Percentiles rank a stretch among this genome's conserved stretches.
Evolutionary conservation across 192 early-diverging fungal species (phyloP).

Genomic region (Umbelopsis vinacea): DNA sequence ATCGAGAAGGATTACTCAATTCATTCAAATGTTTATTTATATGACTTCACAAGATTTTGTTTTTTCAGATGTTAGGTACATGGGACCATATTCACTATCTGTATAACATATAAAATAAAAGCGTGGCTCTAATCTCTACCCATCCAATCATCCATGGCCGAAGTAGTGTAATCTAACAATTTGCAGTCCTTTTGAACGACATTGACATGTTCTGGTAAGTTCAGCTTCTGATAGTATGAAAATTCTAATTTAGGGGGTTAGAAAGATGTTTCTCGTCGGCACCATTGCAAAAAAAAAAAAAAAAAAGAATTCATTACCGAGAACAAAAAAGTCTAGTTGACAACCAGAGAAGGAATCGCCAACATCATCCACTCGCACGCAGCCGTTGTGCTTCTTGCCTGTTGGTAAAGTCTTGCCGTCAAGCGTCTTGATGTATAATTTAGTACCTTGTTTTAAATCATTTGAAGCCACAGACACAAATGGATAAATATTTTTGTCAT

Average conservation of each 20-base stretch:
- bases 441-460: constrained; percentile 41
- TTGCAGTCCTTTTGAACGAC: neutral
- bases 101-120: no score
- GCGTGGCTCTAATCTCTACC: no score
- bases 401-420: constrained; percentile 38
- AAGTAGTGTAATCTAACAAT: neutral
- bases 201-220: neutral
- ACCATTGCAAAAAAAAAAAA: neutral
- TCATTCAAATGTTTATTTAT: neutral
- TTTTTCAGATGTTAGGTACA: no score
- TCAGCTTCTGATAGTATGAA: neutral
- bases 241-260: neutral
- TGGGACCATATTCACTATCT: neutral
- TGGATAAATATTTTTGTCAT: constrained; percentile 32
- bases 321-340: constrained; percentile 42
- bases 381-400: constrained; percentile 49
- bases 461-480: constrained; percentile 47
- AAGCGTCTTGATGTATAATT: constrained; percentile 39
- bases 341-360: constrained; percentile 39
- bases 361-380: constrained; percentile 45
- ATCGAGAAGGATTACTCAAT: no score
- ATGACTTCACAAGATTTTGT: neutral
- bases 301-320: constrained; percentile 9
- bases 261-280: neutral
- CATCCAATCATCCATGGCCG: neutral